Evolutionary conservation across 2,329 filamentous ascomycete genomes (phyloP), one percentile per base, ranked within the genome.

Genomic region (Nothophaeocryptopus gaeumannii): DNA sequence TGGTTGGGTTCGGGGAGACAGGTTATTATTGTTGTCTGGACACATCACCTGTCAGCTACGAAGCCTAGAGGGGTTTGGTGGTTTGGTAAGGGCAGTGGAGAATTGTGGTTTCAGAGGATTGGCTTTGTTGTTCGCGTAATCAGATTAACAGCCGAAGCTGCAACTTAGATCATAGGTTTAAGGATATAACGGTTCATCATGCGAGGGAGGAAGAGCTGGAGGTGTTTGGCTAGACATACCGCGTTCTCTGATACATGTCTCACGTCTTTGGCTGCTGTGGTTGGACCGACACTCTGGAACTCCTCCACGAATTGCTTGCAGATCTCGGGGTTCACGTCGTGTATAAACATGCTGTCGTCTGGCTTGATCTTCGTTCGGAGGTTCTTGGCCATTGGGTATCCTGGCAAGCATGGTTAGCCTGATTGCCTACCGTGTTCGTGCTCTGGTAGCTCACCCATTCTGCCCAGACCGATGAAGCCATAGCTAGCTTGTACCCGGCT

Each of bases 1-100:
- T 97, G 92, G 26, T 85, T 79, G 1, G 92, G 89, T 62, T 95
- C 89, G 0, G 93, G 93, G 1, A 99, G 81, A 51, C 89, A 90
- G 10, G 91, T 95, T 48, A 99, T 83, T 55, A 95, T 83, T 29
- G 83, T 86, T 72, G 91, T 85, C 92, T 96, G 30, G 40, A 13
- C 32, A 45, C 15, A 3, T 12, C 14, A 9, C 7, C 33, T 33
- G 33, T 47, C 45, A 47, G 46, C 34, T 40, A n/a, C n/a, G n/a
- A n/a, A n/a, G n/a, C n/a, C n/a, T n/a, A n/a, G n/a, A n/a, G n/a
- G n/a, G n/a, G n/a, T 13, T 48, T 34, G 14, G 16, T 36, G 33
- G 9, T 43, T 20, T 8, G 13, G 44, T 46, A 14, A 7, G 44
- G 8, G 31, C n/a, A 31, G n/a, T 12, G 38, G 31, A 13, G 43